Base-by-base conservation (phyloP, 2,329 filamentous ascomycete species). In the Tolypocladium sp. region DNA sequence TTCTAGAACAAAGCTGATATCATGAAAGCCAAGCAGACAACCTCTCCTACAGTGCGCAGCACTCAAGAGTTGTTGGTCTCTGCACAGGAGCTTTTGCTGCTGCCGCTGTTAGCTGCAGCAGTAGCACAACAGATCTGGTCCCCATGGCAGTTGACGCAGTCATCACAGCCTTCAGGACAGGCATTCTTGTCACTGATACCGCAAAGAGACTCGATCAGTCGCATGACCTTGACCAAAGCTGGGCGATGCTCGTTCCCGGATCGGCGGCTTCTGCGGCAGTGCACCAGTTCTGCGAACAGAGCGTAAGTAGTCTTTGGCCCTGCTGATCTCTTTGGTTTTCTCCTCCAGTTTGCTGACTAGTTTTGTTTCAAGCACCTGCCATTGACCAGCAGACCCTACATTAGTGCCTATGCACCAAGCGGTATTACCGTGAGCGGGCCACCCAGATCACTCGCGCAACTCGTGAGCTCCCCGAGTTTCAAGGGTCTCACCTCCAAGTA, bases 361-460 rank as follows among this genome's bases (percentile, higher is more conserved):
- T 27, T 37, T 38, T 30, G 15, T 6, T 15, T 30, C n/a, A 60
- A 57, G n/a, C 44, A 41, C 25, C 53, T 60, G 35, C 57, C 59
- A 13, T 30, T 53, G 22, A 56, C 54, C 15, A 58, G 53, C 46
- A 58, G 30, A 25, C 59, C 59, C 8, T 60, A 60, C 37, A 38
- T 60, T 25, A 58, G 57, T 25, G 59, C 59, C 9, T 60, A 56
- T 35, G 57, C 59, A 13, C 54, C 53, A 27, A 56, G 53, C 27
- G 57, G 54, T n/a, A 57, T 58, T 37, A 60, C 59, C 20, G 57
- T 60, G 22, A 58, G 59, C 57, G 59, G 59, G 6, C 54, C 59
- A 20, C 59, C 59, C 1, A 40, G 12, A 15, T 53, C 59, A 13
- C 57, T 60, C 17, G 44, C 53, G 37, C 44, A 57, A 20, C 44